Conservation (phyloP, 192 early-diverging fungal species). For the Coemansia sp. region DNA sequence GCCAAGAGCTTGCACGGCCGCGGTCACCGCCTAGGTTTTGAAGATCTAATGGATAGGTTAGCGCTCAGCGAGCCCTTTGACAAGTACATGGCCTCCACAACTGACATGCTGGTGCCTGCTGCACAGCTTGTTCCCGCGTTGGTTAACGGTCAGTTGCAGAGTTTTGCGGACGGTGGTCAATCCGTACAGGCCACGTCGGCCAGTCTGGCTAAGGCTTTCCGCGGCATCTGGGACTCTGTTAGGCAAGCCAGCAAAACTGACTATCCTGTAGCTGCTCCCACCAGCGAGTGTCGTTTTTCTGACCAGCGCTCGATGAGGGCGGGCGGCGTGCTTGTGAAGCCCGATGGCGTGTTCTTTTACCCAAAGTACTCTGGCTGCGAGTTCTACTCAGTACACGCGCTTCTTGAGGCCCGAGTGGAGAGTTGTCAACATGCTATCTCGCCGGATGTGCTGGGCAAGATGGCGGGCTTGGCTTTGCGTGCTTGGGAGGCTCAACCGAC, state of each 20-base stretch:
- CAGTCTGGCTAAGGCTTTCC: background rate
- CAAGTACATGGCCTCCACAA: background rate
- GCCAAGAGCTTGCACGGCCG: background rate
- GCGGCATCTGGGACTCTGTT: background rate
- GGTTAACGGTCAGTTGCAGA: background rate
- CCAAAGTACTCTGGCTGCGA: background rate
- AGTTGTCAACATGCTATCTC: background rate
- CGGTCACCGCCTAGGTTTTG: background rate
- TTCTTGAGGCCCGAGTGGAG: background rate
- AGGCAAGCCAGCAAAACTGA: background rate
- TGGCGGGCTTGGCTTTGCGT: background rate
- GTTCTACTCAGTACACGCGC: background rate
- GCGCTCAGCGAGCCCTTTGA: background rate
- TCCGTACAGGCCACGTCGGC: background rate
- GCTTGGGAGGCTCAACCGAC: slow-evolving; percentile 11
- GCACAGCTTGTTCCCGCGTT: background rate
- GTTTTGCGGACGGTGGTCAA: background rate
- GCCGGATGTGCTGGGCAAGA: background rate
- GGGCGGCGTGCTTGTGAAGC: background rate
- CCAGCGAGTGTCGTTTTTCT: background rate
- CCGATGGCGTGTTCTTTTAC: background rate
- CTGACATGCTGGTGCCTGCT: background rate
- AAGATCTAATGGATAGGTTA: background rate
- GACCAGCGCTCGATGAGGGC: background rate
- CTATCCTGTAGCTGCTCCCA: background rate